Conservation (phyloP, 345 rosid species). For the Citrus glauca region DNA sequence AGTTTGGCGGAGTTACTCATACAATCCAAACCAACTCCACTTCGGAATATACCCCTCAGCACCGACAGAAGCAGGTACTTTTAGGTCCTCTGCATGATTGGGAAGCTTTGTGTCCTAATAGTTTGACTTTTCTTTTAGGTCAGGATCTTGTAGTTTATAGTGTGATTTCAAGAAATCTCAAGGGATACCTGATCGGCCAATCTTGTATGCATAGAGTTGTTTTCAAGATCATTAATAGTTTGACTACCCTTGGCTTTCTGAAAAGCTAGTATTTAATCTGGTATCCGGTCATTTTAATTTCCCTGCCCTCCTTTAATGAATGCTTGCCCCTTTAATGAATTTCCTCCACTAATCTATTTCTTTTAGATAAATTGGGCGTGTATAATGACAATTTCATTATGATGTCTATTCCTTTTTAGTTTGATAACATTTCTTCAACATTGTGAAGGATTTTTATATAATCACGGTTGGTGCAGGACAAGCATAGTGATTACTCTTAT, state of each 20-base stretch:
- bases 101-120: background rate
- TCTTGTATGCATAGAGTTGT: background rate
- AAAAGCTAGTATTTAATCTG: slow-evolving; percentile 1
- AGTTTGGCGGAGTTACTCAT: slow-evolving; percentile 54
- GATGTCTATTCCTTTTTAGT: background rate
- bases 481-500: slow-evolving; percentile 6
- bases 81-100: slow-evolving; percentile 7
- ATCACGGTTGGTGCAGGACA: slow-evolving; percentile 31
- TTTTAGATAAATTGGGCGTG: background rate
- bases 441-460: slow-evolving; percentile 4
- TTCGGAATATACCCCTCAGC: slow-evolving; percentile 17
- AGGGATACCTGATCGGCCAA: background rate
- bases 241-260: background rate
- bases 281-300: background rate
- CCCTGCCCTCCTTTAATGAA: background rate
- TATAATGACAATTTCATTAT: background rate
- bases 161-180: background rate
- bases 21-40: slow-evolving; percentile 45
- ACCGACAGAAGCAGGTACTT: slow-evolving; percentile 14
- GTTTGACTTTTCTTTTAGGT: background rate
- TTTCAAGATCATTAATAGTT: background rate
- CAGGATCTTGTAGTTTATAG: background rate
- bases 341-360: background rate
- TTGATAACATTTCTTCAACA: background rate
- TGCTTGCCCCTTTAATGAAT: background rate